These are phyloP conservation scores for Colletotrichum chrysophilum DNA, from an alignment of 2,329 filamentous ascomycete species.

Conservation along the genomic window DNA sequence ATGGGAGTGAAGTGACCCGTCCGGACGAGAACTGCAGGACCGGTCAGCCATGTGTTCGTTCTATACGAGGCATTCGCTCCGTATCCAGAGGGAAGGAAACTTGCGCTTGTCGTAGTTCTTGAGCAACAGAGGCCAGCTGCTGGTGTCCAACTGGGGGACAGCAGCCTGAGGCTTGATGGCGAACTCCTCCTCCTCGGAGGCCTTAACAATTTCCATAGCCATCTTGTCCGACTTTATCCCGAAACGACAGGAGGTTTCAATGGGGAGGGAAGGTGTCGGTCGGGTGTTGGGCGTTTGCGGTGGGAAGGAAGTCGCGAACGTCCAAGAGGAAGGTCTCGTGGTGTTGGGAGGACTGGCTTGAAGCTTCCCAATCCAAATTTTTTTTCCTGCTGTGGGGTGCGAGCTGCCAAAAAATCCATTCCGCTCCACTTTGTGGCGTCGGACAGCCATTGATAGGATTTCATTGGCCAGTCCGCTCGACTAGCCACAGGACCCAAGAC, in stretches of 20 bases:
- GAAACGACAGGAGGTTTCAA: conserved; percentile 5
- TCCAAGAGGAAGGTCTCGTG: conserved; percentile 17
- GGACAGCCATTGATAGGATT: neutral
- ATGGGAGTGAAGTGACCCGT: conserved; percentile 98
- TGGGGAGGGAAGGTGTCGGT: neutral
- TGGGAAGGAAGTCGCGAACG: conserved; percentile 15
- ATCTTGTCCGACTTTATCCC: conserved; percentile 29
- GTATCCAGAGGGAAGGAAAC: conserved; percentile 36
- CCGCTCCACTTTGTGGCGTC: conserved; percentile 9
- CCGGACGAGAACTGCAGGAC: conserved; percentile 77
- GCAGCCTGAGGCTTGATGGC: conserved; percentile 91
- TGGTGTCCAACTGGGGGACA: conserved; percentile 81
- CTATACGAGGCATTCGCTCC: neutral
- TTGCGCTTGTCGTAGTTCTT: conserved; percentile 95
- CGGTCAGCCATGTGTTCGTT: conserved; percentile 28
- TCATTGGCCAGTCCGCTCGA: neutral
- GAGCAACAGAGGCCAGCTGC: conserved; percentile 89
- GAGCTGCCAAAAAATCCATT: conserved; percentile 16
- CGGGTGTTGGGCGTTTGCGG: conserved; percentile 10
- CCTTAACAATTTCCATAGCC: conserved; percentile 55
- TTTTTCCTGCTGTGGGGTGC: conserved; percentile 26
- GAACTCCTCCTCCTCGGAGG: conserved; percentile 70
- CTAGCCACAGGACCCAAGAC: conserved; percentile 18
- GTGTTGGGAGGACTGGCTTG: conserved; percentile 22
- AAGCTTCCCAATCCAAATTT: conserved; percentile 26